Evolutionary conservation across 345 rosid genomes (phyloP).

Genomic region (Eucalyptus brandiana): DNA sequence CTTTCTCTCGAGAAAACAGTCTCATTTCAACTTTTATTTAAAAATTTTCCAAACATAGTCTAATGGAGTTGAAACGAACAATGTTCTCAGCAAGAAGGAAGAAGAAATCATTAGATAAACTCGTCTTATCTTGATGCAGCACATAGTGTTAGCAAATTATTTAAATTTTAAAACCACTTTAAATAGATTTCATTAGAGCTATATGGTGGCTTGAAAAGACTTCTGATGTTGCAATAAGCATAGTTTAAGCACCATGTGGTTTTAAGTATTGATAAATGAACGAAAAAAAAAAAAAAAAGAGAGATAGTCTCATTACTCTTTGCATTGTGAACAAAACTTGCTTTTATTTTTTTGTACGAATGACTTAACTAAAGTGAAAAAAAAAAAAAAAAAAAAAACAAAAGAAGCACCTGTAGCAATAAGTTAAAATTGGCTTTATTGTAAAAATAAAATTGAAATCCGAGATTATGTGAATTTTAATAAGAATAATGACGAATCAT

Average conservation of each 20-base stretch:
- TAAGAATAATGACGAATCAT: neutral
- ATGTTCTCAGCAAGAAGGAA: no score
- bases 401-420: fast-evolving
- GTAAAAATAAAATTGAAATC: neutral
- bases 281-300: no score
- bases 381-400: no score
- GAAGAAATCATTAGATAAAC: no score
- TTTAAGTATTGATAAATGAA: neutral
- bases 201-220: neutral
- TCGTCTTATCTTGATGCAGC: neutral
- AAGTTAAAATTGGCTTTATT: neutral
- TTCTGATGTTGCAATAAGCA: fast-evolving
- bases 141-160: neutral
- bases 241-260: neutral
- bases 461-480: neutral
- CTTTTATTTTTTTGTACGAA: no score
- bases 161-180: no score
- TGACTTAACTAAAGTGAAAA: neutral
- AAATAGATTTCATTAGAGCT: neutral
- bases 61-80: neutral
- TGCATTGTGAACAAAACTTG: fast-evolving
- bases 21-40: neutral
- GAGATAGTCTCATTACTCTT: neutral
- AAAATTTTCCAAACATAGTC: neutral
- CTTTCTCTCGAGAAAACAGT: neutral